phyloP scores from a whole-genome alignment of 345 rosid genomes.

The Microcos paniculata region DNA sequence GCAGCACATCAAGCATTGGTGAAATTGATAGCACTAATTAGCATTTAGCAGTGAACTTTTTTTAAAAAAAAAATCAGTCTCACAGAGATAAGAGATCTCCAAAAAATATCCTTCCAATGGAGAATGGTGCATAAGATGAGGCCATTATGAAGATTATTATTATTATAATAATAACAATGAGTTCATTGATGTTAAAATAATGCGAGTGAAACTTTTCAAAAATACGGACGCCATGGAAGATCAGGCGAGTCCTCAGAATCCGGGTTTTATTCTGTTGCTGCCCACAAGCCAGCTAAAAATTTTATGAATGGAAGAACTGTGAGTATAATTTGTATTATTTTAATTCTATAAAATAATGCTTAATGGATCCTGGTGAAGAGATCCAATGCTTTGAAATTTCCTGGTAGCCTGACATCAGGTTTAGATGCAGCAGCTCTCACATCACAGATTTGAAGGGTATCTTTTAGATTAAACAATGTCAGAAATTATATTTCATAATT shows the following conservation, averaged over 20 bases:
- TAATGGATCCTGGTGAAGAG: not conserved
- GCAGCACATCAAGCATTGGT: not conserved
- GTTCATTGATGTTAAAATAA: not conserved
- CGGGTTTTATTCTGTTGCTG: conserved; percentile 16
- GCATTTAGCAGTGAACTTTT: not conserved
- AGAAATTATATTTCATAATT: not conserved
- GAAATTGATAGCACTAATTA: not conserved
- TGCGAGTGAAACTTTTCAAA: not conserved
- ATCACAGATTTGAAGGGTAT: not conserved
- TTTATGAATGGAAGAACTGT: not conserved
- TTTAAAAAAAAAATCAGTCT: not conserved
- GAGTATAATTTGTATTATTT: not conserved
- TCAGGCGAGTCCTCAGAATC: conserved; percentile 20
- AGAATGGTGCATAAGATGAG: not conserved
- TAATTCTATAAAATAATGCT: not conserved
- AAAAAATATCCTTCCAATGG: not conserved
- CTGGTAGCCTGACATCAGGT: not conserved
- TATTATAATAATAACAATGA: not conserved
- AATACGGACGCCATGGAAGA: conserved; percentile 15
- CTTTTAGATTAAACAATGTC: not conserved
- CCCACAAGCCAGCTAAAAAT: not conserved
- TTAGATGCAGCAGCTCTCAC: not conserved
- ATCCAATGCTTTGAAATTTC: conserved; percentile 1
- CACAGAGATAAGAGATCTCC: not conserved
- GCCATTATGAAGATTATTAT: not conserved